phyloP scores from a whole-genome alignment of 2,329 filamentous ascomycete species.

The Paramyrothecium sp. region DNA sequence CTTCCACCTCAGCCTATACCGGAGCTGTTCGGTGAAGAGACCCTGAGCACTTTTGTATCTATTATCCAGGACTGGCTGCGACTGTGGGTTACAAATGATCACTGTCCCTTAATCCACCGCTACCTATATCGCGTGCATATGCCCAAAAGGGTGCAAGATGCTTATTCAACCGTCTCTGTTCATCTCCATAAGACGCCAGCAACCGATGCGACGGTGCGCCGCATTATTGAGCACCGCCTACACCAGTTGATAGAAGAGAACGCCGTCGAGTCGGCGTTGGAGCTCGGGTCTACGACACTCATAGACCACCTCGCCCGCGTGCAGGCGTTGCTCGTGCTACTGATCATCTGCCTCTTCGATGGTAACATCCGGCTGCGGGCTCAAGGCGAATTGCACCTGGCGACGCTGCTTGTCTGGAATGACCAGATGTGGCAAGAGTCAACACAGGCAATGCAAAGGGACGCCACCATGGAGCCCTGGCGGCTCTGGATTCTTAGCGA shows the following conservation, averaged over 20 bases:
- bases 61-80: background rate
- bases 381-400: background rate
- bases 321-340: background rate
- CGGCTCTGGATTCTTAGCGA: background rate
- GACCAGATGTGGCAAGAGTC: background rate
- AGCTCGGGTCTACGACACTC: background rate
- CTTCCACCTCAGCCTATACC: background rate
- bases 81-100: background rate
- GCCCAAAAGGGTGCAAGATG: background rate
- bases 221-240: background rate
- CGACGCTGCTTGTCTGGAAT: background rate
- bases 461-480: background rate
- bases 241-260: background rate
- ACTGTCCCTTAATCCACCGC: background rate
- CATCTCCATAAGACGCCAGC: background rate
- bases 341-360: background rate
- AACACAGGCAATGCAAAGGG: background rate
- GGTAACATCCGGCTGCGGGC: background rate
- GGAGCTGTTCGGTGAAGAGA: background rate
- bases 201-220: background rate
- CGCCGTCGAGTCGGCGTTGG: background rate
- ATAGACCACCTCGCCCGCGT: background rate
- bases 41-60: background rate
- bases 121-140: conserved; percentile 1
- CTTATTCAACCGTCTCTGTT: background rate